These are phyloP conservation scores for Dillenia turbinata DNA, from an alignment of 164 flowering plant species.

Conservation along the genomic window DNA sequence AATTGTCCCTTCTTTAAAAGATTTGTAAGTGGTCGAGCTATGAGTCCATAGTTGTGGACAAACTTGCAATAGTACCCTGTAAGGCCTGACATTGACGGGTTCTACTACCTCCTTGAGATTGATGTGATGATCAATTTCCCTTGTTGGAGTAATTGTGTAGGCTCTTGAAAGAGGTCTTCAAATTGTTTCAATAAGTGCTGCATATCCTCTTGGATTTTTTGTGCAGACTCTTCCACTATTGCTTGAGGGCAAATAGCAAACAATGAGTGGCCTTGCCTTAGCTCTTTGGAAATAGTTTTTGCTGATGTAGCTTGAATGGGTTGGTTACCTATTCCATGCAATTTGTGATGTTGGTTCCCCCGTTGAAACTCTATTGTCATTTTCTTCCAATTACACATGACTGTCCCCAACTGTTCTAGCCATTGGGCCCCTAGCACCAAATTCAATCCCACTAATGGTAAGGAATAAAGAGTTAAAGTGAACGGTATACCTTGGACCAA, in stretches of 20 bases:
- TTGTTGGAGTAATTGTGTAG: not conserved
- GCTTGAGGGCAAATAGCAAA: not conserved
- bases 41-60: too few relatives aligned
- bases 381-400: slow-evolving; percentile 4
- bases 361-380: slow-evolving; percentile 1
- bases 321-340: not conserved
- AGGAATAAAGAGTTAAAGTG: not conserved
- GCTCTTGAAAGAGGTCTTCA: not conserved
- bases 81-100: not conserved
- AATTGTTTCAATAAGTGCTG: not conserved
- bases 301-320: not conserved
- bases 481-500: too few relatives aligned
- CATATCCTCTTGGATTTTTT: not conserved
- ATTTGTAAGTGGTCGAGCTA: too few relatives aligned
- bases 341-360: not conserved
- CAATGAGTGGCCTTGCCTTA: not conserved
- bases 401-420: not conserved
- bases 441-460: not conserved
- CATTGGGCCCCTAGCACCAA: slow-evolving; percentile 1
- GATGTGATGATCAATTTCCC: slow-evolving; percentile 8
- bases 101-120: not conserved
- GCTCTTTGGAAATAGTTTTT: not conserved
- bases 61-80: too few relatives aligned
- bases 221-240: not conserved
- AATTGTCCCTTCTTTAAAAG: too few relatives aligned